Evolutionary conservation across 306 rosid species (phyloP), one percentile per base, ranked within the genome.

Genomic region (Citrullus colocynthis): DNA sequence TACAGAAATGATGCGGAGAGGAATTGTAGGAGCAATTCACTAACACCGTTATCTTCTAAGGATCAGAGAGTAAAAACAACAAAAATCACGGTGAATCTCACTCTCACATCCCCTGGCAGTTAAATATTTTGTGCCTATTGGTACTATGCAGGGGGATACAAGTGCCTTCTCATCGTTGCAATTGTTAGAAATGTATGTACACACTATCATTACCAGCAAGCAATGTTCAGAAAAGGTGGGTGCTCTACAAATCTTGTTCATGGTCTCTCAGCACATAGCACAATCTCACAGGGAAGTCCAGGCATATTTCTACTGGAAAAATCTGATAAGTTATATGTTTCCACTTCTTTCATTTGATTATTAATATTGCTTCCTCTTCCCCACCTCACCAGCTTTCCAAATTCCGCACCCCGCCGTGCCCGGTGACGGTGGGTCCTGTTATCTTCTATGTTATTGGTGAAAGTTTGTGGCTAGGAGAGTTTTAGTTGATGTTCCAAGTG

Each of bases 1-100:
- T 85, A 84, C 97, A 93, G 98, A 91, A 86, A 88, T 90, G 87
- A 85, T 81, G 91, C 96, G 94, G 73, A 88, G 82, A 73, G 84
- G 86, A 58, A 93, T 91, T 67, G 80, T 80, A 60, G 97, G 97
- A 85, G 89, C 85, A 78, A 91, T 20, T 42, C 75, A 42, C 75
- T 42, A 69, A 39, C 86, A 76, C 30, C 83, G 60, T 67, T 90
- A 52, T 91, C 98, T 36, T 90, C 91, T 42, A 91, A 86, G 78
- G 84, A 82, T 81, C 79, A 78, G 73, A 82, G 79, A 74, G 78
- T 85, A 80, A 86, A 78, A 86, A 78, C 83, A 81, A 65, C 86
- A 78, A 83, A 82, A 83, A 52, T 84, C 58, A 24, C 21, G 76
- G 58, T 71, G 76, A 48, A 71, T 30, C 76, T 71, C 75, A 44